These are phyloP conservation scores for Mucor indicus DNA, from an alignment of 371 early-diverging fungal genomes.

Conservation along the genomic window DNA sequence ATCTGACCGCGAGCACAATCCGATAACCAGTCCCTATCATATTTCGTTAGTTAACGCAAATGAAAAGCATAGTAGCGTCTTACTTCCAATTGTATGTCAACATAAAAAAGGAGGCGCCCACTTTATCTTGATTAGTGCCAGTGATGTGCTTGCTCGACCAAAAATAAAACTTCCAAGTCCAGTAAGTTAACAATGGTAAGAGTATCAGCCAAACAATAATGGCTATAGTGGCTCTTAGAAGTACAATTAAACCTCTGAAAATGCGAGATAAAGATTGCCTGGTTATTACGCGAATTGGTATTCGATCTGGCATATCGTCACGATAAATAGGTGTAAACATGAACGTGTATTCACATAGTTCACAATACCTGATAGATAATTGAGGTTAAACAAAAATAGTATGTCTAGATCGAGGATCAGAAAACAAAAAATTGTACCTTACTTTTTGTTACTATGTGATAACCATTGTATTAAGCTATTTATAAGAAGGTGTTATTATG, in stretches of 20 bases:
- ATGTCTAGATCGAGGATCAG: too few relatives aligned
- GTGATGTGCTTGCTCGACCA: slow-evolving; percentile 36
- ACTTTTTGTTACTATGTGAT: slow-evolving; percentile 77
- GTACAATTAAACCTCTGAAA: slow-evolving; percentile 13
- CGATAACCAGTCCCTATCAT: slow-evolving; percentile 60
- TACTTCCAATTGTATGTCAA: slow-evolving; percentile 6
- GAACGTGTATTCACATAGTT: slow-evolving; percentile 79
- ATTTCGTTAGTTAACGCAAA: too few relatives aligned
- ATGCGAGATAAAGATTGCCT: slow-evolving; percentile 47
- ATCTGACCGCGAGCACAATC: slow-evolving; percentile 86
- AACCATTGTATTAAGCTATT: slow-evolving; percentile 82
- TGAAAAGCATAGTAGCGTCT: too few relatives aligned
- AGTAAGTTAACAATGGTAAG: slow-evolving; percentile 76
- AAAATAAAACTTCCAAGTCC: slow-evolving; percentile 78
- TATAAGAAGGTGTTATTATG: too few relatives aligned
- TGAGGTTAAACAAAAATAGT: too few relatives aligned
- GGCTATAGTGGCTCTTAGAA: slow-evolving; percentile 49
- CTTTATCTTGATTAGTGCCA: not conserved
- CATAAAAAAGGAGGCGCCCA: not conserved
- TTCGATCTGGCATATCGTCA: slow-evolving; percentile 63
- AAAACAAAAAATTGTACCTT: too few relatives aligned
- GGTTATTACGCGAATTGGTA: slow-evolving; percentile 55
- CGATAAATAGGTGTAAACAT: slow-evolving; percentile 77
- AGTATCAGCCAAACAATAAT: slow-evolving; percentile 73
- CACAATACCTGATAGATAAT: slow-evolving; percentile 60